Evolutionary conservation across 1,284 basidiomycete species (phyloP).

Genomic region (Vanrija sp.): DNA sequence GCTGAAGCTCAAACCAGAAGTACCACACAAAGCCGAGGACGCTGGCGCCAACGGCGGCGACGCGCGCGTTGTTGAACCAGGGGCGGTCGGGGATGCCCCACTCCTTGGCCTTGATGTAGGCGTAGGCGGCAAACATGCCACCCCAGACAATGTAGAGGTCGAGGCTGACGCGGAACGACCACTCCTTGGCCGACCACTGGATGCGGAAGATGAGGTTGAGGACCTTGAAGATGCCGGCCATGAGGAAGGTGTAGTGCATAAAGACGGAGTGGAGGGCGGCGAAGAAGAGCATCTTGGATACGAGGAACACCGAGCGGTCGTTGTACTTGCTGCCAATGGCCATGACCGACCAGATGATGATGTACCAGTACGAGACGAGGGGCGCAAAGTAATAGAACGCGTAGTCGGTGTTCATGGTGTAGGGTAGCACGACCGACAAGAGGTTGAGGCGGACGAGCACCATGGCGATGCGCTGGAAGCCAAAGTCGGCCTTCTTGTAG

Average conservation of each 20-base stretch:
- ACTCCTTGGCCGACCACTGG: conserved; percentile 76
- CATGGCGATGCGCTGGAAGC: conserved; percentile 68
- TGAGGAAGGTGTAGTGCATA: conserved; percentile 62
- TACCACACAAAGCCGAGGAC: conserved; percentile 65
- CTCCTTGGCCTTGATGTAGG: conserved; percentile 71
- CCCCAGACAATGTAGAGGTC: conserved; percentile 83
- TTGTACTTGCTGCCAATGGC: conserved; percentile 67
- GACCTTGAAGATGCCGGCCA: conserved; percentile 62
- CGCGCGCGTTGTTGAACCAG: conserved; percentile 60
- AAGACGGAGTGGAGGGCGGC: conserved; percentile 62
- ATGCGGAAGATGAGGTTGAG: conserved; percentile 66
- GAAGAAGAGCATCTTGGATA: conserved; percentile 66
- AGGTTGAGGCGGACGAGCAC: conserved; percentile 77
- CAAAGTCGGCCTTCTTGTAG: conserved; percentile 78
- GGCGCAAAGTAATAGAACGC: conserved; percentile 83
- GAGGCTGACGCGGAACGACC: conserved; percentile 78
- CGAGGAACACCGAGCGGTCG: conserved; percentile 62
- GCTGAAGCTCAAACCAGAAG: conserved; percentile 75
- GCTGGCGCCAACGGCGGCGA: conserved; percentile 55
- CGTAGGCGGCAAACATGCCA: conserved; percentile 74
- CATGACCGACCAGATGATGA: conserved; percentile 79
- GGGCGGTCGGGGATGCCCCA: conserved; percentile 64
- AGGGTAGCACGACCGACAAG: conserved; percentile 72
- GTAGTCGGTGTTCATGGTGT: conserved; percentile 86
- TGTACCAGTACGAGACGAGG: conserved; percentile 63